These are phyloP conservation scores for Erucastrum elatum DNA, from an alignment of 345 rosid genomes.

Conservation along the genomic window DNA sequence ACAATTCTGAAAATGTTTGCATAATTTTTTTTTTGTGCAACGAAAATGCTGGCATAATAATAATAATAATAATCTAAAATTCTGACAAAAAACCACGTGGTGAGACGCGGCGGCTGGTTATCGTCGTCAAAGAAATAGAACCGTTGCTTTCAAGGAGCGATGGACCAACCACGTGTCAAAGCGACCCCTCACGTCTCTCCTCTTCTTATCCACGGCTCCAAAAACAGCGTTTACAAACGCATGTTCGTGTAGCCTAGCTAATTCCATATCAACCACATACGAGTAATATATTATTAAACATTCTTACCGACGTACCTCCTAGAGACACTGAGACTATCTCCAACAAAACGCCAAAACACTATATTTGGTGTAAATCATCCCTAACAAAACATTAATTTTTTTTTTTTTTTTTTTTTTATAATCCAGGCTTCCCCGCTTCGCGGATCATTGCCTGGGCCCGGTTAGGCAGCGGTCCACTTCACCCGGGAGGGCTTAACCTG, in stretches of 20 bases:
- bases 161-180: conserved; percentile 17
- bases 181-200: not conserved
- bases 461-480: no score
- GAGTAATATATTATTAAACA: not conserved
- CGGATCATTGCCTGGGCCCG: no score
- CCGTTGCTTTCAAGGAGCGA: conserved; percentile 14
- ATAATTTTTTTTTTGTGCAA: not conserved
- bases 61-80: not conserved
- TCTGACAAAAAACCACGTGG: conserved; percentile 8
- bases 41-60: no score
- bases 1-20: not conserved
- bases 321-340: no score
- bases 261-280: not conserved
- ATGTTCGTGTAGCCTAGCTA: not conserved
- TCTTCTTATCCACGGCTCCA: conserved; percentile 8
- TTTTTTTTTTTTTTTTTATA: no score
- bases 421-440: no score
- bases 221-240: not conserved
- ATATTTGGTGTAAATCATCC: no score
- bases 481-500: no score
- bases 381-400: no score
- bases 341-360: no score
- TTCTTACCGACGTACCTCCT: not conserved
- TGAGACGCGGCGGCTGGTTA: conserved; percentile 31
- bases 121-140: conserved; percentile 17